Percentiles rank a stretch among this genome's conserved stretches.
phyloP scores from a whole-genome alignment of 139 green algal species.

The Desmodesmus armatus region DNA sequence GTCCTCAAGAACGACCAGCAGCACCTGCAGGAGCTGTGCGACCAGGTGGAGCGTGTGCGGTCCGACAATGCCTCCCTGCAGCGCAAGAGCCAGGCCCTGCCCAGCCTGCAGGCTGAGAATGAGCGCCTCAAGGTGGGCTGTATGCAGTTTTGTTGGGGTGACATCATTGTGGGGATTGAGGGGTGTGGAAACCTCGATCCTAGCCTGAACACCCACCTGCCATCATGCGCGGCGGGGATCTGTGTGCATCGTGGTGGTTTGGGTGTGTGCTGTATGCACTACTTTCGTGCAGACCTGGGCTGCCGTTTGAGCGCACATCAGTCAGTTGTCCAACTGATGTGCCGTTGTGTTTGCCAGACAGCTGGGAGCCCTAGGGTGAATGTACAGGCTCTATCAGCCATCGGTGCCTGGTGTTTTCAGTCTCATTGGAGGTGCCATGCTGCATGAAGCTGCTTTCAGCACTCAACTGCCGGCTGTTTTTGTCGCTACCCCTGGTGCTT shows the following conservation, averaged over 20 bases:
- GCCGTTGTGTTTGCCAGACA: no score
- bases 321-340: no score
- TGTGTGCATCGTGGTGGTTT: not conserved
- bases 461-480: not conserved
- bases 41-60: conserved; percentile 27
- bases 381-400: no score
- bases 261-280: no score
- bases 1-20: conserved; percentile 21
- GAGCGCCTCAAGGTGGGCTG: conserved; percentile 30
- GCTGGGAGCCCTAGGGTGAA: no score
- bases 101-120: conserved; percentile 33
- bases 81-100: conserved; percentile 19
- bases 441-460: not conserved
- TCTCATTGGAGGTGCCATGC: no score
- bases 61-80: conserved; percentile 31
- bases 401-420: no score
- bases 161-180: not conserved
- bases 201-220: no score
- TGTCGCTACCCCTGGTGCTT: no score
- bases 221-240: not conserved
- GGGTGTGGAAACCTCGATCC: not conserved
- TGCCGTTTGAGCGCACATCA: no score
- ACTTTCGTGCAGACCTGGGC: no score
- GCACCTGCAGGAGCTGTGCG: conserved; percentile 33
- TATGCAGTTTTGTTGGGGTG: not conserved